Evolutionary conservation across 345 rosid genomes (phyloP).

Genomic region (Pseudoturritis turrita): DNA sequence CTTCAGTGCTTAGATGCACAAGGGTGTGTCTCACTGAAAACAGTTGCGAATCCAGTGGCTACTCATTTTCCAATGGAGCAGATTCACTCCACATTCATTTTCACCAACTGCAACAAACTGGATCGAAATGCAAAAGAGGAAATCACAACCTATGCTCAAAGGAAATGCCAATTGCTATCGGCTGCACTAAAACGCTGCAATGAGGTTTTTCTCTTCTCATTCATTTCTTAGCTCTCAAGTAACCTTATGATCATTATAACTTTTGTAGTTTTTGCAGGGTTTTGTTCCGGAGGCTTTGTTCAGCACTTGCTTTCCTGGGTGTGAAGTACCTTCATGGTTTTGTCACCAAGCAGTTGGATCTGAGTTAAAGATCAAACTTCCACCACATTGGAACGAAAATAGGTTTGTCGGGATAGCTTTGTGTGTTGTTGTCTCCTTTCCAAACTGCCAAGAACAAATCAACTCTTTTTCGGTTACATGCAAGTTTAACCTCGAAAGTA

Average conservation of each 20-base stretch:
- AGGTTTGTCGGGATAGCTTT: slow-evolving; percentile 10
- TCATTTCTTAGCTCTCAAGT: not conserved
- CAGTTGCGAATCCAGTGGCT: too few relatives aligned
- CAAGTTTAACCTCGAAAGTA: not conserved
- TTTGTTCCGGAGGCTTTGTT: slow-evolving; percentile 11
- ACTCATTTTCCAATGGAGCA: too few relatives aligned
- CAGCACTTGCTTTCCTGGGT: slow-evolving; percentile 17
- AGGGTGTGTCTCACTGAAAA: slow-evolving; percentile 17
- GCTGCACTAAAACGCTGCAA: not conserved
- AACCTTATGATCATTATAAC: not conserved
- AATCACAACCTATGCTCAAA: slow-evolving; percentile 14
- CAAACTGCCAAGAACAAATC: not conserved
- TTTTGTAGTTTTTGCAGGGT: not conserved
- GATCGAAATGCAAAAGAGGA: slow-evolving; percentile 12
- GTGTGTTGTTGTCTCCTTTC: slow-evolving; percentile 11
- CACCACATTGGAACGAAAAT: slow-evolving; percentile 3
- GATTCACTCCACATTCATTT: slow-evolving; percentile 18
- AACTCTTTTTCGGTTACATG: slow-evolving; percentile 12
- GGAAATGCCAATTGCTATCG: slow-evolving; percentile 1
- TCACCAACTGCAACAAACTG: slow-evolving; percentile 16
- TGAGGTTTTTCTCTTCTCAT: not conserved
- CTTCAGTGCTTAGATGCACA: slow-evolving; percentile 21
- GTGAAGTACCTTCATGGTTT: slow-evolving; percentile 25
- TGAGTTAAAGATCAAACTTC: not conserved
- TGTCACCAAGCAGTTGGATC: not conserved